Conservation (phyloP, 805 yeast species). For the Torulaspora franciscae region DNA sequence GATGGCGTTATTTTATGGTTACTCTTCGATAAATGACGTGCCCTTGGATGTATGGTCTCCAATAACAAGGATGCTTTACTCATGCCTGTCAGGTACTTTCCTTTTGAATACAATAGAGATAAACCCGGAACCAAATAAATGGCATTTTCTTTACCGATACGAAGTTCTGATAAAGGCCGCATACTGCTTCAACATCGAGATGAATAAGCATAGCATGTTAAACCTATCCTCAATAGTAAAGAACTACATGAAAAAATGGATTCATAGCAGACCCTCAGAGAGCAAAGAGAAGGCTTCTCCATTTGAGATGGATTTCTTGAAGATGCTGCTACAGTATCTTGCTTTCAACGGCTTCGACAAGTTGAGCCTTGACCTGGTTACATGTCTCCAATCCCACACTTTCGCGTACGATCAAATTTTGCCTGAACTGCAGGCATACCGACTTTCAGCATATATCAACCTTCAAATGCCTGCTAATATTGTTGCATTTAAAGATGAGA, state of each 20-base stretch:
- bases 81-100: conserved; percentile 11
- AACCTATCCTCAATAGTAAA: conserved; percentile 34
- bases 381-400: conserved; percentile 4
- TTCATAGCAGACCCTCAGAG: conserved; percentile 6
- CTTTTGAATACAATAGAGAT: conserved; percentile 6
- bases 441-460: conserved; percentile 15
- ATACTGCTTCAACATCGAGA: conserved; percentile 36
- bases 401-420: conserved; percentile 12
- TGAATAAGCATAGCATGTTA: conserved; percentile 29
- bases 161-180: conserved; percentile 34
- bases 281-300: conserved; percentile 11
- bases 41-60: conserved; percentile 22
- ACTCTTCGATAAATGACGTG: conserved; percentile 3
- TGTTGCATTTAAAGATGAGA: background rate
- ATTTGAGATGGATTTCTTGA: conserved; percentile 26
- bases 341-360: conserved; percentile 28
- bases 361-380: conserved; percentile 13
- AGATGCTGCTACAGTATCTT: conserved; percentile 24
- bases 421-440: conserved; percentile 8
- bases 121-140: conserved; percentile 10
- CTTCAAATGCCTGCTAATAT: conserved; percentile 19
- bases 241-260: conserved; percentile 35
- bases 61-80: conserved; percentile 22
- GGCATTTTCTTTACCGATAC: conserved; percentile 25
- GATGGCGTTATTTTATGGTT: conserved; percentile 22